Evolutionary conservation across 2,329 filamentous ascomycete genomes (phyloP), one percentile per base, ranked within the genome.

Genomic region (Xylaria sp.): DNA sequence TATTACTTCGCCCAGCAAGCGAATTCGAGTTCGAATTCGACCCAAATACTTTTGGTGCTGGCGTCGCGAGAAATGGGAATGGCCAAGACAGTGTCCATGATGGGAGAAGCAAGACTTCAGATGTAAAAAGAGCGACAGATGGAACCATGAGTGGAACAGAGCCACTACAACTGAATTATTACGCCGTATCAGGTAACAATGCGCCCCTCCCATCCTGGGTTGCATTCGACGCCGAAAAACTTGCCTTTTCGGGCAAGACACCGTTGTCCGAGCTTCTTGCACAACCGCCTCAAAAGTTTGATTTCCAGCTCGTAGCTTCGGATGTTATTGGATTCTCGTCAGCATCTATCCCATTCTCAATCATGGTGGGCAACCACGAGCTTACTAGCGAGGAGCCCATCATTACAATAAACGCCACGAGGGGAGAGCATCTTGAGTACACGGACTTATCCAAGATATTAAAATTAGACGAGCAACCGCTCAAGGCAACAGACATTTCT

Each of bases 121-220:
- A 53, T 40, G 10, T 16, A 8, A 65, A 59, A 50, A 44, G 25
- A 58, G 60, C 64, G 4, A 32, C 44, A 23, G 48, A 69, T 25
- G 47, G 40, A 21, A 35, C 16, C 1, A 40, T 47, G 23, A 53
- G 25, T 3, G 47, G 16, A 57, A 40, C 60, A 23, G 60, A 57
- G 9, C 63, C 82, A 13, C 82, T 82, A 10, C 82, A 80, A 18
- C 84, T 90, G 60, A 88, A 89, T 66, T 97, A 94, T 79, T 95
- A 96, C 77, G 92, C 93, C 9, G 89, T 91, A 2, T 91, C 92
- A 3, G 85, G 84, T 5, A 87, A 95, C 75, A 92, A 92, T 75
- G 92, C 92, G n/a, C 93, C 94, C 42, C 82, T 97, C 42, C 94
- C 94, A 23, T 90, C 93, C 0, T 97, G 94, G 94, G 83, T 97